A percentile compares a stretch with the other conserved stretches of the same genome.
These are phyloP conservation scores for Cyberlindnera sargentensis DNA, from an alignment of 805 yeast genomes.

Conservation along the genomic window DNA sequence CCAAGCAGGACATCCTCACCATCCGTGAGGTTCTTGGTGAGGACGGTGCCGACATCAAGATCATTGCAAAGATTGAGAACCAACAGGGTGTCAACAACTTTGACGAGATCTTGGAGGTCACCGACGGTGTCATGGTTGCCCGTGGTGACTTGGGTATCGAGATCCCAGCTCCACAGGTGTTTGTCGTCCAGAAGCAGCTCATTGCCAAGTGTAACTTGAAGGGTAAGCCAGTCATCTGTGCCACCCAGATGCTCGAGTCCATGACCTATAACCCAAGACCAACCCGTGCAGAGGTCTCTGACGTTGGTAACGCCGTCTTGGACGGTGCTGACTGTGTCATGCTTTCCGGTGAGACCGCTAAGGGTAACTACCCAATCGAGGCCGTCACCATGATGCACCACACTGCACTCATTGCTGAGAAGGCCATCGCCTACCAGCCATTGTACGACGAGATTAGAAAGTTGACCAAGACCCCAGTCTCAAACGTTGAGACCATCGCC, in stretches of 20 bases:
- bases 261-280: slow-evolving; percentile 99
- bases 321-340: slow-evolving; percentile 99
- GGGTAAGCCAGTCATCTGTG: slow-evolving; percentile 99
- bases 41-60: slow-evolving; percentile 93
- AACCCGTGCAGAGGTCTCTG: slow-evolving; percentile 99
- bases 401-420: slow-evolving; percentile 93
- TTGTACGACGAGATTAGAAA: slow-evolving; percentile 83
- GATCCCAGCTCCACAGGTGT: slow-evolving; percentile 98
- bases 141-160: slow-evolving; percentile 99
- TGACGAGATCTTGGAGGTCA: slow-evolving; percentile 87
- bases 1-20: slow-evolving; percentile 81
- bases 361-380: slow-evolving; percentile 97
- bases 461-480: slow-evolving; percentile 80
- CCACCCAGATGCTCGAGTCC: slow-evolving; percentile 99
- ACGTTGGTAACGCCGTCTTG: slow-evolving; percentile 97
- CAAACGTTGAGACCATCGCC: slow-evolving; percentile 94
- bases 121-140: slow-evolving; percentile 99
- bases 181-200: slow-evolving; percentile 97
- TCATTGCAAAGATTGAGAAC: slow-evolving; percentile 96
- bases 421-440: slow-evolving; percentile 84
- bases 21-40: slow-evolving; percentile 95
- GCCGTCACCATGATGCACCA: slow-evolving; percentile 99
- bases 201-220: slow-evolving; percentile 99
- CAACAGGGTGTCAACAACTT: slow-evolving; percentile 99
- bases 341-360: slow-evolving; percentile 99